Conservation (phyloP, 2,329 filamentous ascomycete genomes). For the Ophiostoma piceae region DNA sequence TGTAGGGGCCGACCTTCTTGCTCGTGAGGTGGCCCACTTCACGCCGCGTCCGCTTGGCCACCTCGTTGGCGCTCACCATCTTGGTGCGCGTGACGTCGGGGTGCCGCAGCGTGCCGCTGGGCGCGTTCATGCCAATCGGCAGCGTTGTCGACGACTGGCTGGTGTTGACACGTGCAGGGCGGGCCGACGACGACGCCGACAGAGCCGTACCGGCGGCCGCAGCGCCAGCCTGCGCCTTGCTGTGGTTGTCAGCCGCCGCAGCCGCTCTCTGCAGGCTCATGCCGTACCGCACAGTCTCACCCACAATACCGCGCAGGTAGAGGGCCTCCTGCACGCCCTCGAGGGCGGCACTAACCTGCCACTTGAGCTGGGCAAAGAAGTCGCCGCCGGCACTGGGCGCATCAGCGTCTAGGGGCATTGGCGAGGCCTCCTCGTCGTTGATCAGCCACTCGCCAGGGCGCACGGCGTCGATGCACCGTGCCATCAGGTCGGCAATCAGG, state of each 20-base stretch:
- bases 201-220: slow-evolving; percentile 40
- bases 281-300: slow-evolving; percentile 61
- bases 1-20: slow-evolving; percentile 76
- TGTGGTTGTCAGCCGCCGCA: slow-evolving; percentile 66
- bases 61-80: slow-evolving; percentile 63
- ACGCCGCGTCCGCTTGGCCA: slow-evolving; percentile 61
- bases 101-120: slow-evolving; percentile 16
- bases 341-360: slow-evolving; percentile 65
- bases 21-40: slow-evolving; percentile 74
- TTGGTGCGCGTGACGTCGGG: slow-evolving; percentile 43
- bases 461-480: slow-evolving; percentile 69
- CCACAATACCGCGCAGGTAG: slow-evolving; percentile 58
- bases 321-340: slow-evolving; percentile 67
- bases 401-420: slow-evolving; percentile 34
- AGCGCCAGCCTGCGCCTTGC: slow-evolving; percentile 30
- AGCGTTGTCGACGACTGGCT: slow-evolving; percentile 44
- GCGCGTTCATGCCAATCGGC: slow-evolving; percentile 66
- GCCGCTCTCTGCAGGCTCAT: slow-evolving; percentile 27
- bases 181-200: slow-evolving; percentile 35
- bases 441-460: slow-evolving; percentile 69
- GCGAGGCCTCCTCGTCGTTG: slow-evolving; percentile 47
- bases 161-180: slow-evolving; percentile 38
- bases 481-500: slow-evolving; percentile 65
- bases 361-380: slow-evolving; percentile 59
- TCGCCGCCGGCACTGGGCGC: slow-evolving; percentile 40